phyloP scores from a whole-genome alignment of 225 moss, liverwort and hornwort genomes.

The Polytrichum formosum region DNA sequence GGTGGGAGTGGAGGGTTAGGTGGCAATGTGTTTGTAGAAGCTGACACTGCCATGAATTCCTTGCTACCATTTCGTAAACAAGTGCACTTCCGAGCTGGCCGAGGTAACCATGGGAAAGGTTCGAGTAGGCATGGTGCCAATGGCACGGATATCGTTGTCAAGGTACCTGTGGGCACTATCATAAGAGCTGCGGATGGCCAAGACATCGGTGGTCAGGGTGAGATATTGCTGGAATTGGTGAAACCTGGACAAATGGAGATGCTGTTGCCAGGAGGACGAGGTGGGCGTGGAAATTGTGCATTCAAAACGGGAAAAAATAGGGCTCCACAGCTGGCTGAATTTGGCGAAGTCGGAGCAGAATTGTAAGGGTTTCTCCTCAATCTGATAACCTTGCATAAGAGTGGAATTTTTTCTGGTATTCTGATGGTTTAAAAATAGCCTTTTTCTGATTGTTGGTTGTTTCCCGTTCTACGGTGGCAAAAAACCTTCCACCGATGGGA shows the following conservation, averaged over 20 bases:
- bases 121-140: slow-evolving; percentile 78
- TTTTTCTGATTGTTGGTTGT: no score
- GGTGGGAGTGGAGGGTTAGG: slow-evolving; percentile 89
- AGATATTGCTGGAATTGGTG: slow-evolving; percentile 74
- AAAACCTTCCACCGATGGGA: no score
- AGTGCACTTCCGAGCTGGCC: slow-evolving; percentile 82
- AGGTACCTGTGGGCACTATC: slow-evolving; percentile 83
- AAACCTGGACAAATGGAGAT: slow-evolving; percentile 71
- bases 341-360: slow-evolving; percentile 84
- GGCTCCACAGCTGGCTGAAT: slow-evolving; percentile 88
- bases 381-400: no score
- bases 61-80: slow-evolving; percentile 78
- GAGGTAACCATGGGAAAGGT: slow-evolving; percentile 89
- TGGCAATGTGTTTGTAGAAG: slow-evolving; percentile 76
- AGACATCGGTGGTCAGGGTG: slow-evolving; percentile 48
- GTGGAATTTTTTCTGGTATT: no score
- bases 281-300: slow-evolving; percentile 86
- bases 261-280: slow-evolving; percentile 81
- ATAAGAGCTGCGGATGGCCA: slow-evolving; percentile 64
- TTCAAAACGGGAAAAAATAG: slow-evolving; percentile 93
- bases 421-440: no score
- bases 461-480: no score
- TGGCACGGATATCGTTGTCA: slow-evolving; percentile 67
- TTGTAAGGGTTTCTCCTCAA: slow-evolving; percentile 44
- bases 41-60: slow-evolving; percentile 74